These are phyloP conservation scores for Boletellus ananas DNA, from an alignment of 768 basidiomycete genomes.

Conservation along the genomic window DNA sequence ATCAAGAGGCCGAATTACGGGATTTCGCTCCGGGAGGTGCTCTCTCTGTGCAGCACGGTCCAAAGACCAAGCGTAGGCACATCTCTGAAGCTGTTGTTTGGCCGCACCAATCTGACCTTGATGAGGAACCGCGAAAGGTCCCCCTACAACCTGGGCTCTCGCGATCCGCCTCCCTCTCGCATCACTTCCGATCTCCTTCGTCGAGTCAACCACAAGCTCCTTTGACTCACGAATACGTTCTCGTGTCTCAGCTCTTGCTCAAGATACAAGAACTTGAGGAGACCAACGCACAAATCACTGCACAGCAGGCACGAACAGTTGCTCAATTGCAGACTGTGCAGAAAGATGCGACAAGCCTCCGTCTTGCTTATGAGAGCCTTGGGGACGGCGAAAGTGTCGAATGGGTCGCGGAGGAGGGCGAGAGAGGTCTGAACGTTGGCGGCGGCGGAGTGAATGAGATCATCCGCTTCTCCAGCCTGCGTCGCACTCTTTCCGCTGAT, in stretches of 20 bases:
- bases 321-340: constrained; percentile 65
- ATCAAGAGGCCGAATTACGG: constrained; percentile 34
- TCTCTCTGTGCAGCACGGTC: constrained; percentile 23
- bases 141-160: constrained; percentile 17
- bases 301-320: constrained; percentile 60
- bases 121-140: constrained; percentile 18
- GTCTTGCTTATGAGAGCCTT: constrained; percentile 65
- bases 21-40: constrained; percentile 64
- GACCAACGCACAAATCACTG: constrained; percentile 62
- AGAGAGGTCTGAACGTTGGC: constrained; percentile 25
- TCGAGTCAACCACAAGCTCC: constrained; percentile 13
- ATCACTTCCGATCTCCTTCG: constrained; percentile 12
- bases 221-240: constrained; percentile 39
- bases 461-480: constrained; percentile 29
- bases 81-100: constrained; percentile 25
- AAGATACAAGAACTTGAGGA: constrained; percentile 79
- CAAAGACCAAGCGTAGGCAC: constrained; percentile 27
- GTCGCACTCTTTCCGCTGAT: constrained; percentile 24
- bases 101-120: constrained; percentile 5
- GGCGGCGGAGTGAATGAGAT: constrained; percentile 31
- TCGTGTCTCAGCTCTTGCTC: constrained; percentile 66
- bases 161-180: constrained; percentile 26
- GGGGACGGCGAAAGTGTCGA: constrained; percentile 46
- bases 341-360: constrained; percentile 67
- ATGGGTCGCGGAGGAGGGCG: constrained; percentile 42